These are phyloP conservation scores for Thecaphora frezii DNA, from an alignment of 1,284 basidiomycete species.

Conservation along the genomic window DNA sequence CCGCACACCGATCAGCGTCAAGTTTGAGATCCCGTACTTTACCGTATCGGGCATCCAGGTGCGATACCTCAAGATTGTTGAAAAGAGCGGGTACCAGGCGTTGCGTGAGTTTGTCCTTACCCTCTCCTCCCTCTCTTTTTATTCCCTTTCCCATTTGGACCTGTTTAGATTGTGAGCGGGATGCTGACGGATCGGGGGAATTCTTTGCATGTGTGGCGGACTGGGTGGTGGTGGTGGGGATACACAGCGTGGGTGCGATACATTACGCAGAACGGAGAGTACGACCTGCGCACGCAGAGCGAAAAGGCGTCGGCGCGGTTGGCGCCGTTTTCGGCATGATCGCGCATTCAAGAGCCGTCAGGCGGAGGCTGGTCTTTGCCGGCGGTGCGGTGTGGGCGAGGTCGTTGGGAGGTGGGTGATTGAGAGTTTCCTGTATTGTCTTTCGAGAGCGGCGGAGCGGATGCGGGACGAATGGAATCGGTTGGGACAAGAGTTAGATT, in stretches of 20 bases:
- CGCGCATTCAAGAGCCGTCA: no score
- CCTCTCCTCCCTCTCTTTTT: neutral
- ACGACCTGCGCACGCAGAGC: constrained; percentile 66
- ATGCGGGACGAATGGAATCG: no score
- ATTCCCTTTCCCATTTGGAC: no score
- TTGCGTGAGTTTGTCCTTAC: constrained; percentile 63
- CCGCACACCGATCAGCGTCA: constrained; percentile 90
- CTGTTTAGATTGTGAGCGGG: neutral
- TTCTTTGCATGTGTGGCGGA: neutral
- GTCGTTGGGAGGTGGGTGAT: no score
- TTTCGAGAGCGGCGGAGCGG: no score
- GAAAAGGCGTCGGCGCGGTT: constrained; percentile 51
- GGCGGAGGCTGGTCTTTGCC: no score
- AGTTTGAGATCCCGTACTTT: constrained; percentile 97
- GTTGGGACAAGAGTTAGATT: no score
- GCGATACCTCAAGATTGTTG: constrained; percentile 93
- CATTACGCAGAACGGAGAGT: constrained; percentile 88
- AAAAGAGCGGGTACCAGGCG: constrained; percentile 89
- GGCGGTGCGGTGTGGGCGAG: no score
- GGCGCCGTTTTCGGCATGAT: constrained; percentile 44
- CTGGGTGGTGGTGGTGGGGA: constrained; percentile 11
- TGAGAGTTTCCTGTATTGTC: no score
- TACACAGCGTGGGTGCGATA: constrained; percentile 63
- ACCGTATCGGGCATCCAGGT: constrained; percentile 93
- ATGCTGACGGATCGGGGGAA: neutral